phyloP scores from a whole-genome alignment of 2,329 filamentous ascomycete species.

The Colletotrichum sp. region DNA sequence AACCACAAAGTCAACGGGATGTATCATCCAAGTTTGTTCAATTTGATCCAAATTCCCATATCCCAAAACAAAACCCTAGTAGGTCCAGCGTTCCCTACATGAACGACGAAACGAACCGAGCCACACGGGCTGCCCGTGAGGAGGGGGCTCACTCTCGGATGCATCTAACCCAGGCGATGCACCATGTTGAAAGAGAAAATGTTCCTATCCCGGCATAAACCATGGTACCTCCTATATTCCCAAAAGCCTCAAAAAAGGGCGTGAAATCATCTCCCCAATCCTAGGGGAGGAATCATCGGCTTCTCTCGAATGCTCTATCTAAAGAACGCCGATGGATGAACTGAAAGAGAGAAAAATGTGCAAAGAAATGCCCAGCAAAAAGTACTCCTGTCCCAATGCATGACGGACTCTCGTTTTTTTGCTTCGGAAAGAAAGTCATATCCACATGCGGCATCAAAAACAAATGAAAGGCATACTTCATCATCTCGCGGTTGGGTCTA shows the following conservation, averaged over 20 bases:
- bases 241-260: background rate
- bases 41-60: background rate
- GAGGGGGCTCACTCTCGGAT: background rate
- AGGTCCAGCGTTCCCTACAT: background rate
- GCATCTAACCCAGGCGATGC: background rate
- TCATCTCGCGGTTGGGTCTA: background rate
- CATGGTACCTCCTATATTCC: background rate
- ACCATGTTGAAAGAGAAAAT: background rate
- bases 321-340: constrained; percentile 15
- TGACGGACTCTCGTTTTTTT: constrained; percentile 1
- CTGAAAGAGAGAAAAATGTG: background rate
- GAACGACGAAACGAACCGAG: background rate
- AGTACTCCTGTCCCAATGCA: constrained; percentile 21
- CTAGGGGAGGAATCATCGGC: constrained; percentile 1
- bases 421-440: background rate
- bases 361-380: background rate
- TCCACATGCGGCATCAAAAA: background rate
- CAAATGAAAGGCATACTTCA: background rate
- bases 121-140: background rate
- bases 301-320: constrained; percentile 8
- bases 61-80: background rate
- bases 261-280: background rate
- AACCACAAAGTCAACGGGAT: rapidly evolving
- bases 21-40: background rate
- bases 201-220: background rate